These are phyloP conservation scores for Chalciporus piperatus DNA, from an alignment of 768 basidiomycete species.

Conservation along the genomic window DNA sequence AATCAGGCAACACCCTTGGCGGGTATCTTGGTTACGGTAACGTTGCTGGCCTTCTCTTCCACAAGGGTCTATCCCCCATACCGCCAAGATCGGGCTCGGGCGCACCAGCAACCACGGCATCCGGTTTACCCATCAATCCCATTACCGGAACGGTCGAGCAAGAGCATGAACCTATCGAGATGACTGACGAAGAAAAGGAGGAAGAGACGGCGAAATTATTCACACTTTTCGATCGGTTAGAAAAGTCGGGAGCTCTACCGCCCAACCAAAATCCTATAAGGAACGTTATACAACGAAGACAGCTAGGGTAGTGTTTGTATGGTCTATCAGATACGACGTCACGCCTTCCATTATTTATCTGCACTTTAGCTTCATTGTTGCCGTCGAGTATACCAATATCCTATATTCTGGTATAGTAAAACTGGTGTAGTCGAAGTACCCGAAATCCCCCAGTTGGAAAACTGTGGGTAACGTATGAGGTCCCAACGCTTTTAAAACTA, in stretches of 20 bases:
- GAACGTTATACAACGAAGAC: slow-evolving; percentile 51
- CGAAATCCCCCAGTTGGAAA: background rate
- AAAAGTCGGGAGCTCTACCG: slow-evolving; percentile 67
- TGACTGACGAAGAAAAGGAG: slow-evolving; percentile 97
- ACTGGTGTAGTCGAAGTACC: too few species aligned
- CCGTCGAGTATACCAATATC: background rate
- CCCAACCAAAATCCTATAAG: slow-evolving; percentile 69
- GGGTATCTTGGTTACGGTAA: slow-evolving; percentile 91
- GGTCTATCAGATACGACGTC: background rate
- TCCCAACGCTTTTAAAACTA: background rate
- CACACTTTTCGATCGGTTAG: slow-evolving; percentile 86
- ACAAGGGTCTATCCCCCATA: slow-evolving; percentile 76
- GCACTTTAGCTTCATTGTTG: background rate
- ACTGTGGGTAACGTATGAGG: background rate
- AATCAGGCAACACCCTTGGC: slow-evolving; percentile 64
- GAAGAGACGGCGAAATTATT: slow-evolving; percentile 90
- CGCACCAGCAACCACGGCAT: slow-evolving; percentile 32
- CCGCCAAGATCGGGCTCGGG: slow-evolving; percentile 39
- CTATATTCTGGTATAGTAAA: background rate
- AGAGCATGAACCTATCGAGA: slow-evolving; percentile 44
- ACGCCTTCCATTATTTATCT: background rate
- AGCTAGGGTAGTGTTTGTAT: slow-evolving; percentile 4
- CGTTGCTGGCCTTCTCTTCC: slow-evolving; percentile 91
- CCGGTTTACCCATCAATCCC: slow-evolving; percentile 63
- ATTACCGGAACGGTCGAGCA: slow-evolving; percentile 74